Evolutionary conservation across 345 rosid species (phyloP).

Genomic region (Gossypium turneri): DNA sequence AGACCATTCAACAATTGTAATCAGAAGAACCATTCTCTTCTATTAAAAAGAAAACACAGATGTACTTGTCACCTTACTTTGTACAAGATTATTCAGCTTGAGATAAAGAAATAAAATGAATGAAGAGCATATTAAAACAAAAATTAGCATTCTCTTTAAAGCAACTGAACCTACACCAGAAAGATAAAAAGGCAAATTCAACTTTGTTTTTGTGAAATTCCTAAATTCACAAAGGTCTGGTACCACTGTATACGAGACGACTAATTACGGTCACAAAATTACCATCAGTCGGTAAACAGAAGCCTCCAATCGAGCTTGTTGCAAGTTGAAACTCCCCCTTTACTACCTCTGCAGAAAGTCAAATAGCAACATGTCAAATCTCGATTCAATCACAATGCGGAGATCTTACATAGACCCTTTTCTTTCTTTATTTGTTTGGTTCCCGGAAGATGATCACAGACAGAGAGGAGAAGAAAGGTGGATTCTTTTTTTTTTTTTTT

Average conservation of each 20-base stretch:
- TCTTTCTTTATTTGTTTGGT: neutral
- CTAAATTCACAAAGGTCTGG: constrained; percentile 23
- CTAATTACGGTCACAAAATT: constrained; percentile 20
- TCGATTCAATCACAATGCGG: neutral
- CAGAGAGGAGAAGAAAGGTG: neutral
- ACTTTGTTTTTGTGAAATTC: constrained; percentile 21
- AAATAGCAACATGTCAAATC: neutral
- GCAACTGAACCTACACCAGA: constrained; percentile 26
- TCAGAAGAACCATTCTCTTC: constrained; percentile 23
- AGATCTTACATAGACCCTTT: neutral
- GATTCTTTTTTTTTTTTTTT: too few relatives aligned
- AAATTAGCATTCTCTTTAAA: constrained; percentile 24
- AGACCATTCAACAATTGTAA: neutral
- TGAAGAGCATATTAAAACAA: constrained; percentile 26
- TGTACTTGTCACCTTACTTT: constrained; percentile 24
- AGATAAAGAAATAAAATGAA: constrained; percentile 22
- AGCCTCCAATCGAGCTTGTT: constrained; percentile 10
- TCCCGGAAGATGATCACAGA: neutral
- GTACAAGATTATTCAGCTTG: constrained; percentile 32
- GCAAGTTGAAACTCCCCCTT: neutral
- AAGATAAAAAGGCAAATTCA: constrained; percentile 19
- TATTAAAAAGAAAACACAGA: constrained; percentile 9
- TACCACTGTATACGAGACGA: constrained; percentile 14
- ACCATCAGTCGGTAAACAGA: constrained; percentile 23
- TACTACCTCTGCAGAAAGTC: constrained; percentile 36